Percentiles rank a stretch among this genome's conserved stretches.
Evolutionary conservation across 805 yeast species (phyloP).

Genomic region (Metschnikowia lochheadii): DNA sequence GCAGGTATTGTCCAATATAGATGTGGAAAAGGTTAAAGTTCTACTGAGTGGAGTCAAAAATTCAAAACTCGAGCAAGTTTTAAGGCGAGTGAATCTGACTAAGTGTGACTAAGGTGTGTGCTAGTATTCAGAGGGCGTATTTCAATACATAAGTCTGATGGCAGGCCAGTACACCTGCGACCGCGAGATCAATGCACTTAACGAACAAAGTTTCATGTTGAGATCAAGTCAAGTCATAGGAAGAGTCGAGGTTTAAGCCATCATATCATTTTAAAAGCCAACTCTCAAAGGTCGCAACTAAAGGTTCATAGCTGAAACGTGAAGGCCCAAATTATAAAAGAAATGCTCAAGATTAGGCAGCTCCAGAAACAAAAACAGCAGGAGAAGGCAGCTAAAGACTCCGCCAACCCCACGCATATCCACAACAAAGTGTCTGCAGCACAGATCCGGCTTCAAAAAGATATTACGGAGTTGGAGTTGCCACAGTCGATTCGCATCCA

Average conservation of each 20-base stretch:
- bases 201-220: background rate
- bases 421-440: conserved; percentile 46
- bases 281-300: too few species aligned
- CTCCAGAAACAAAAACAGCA: conserved; percentile 22
- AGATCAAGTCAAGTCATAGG: too few species aligned
- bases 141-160: background rate
- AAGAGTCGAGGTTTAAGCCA: too few species aligned
- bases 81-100: background rate
- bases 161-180: conserved; percentile 4
- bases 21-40: background rate
- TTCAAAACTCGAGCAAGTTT: background rate
- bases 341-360: conserved; percentile 22
- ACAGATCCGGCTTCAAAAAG: conserved; percentile 71
- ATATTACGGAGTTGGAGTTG: conserved; percentile 63
- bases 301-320: too few species aligned
- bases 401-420: conserved; percentile 1
- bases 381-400: conserved; percentile 7
- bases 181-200: background rate
- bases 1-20: conserved; percentile 1
- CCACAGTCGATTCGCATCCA: conserved; percentile 53
- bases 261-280: too few species aligned
- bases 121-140: too few species aligned
- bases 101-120: too few species aligned
- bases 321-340: too few species aligned
- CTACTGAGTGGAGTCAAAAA: background rate